phyloP scores from a whole-genome alignment of 129 eudicot species.

The Gnaphalium uliginosum region DNA sequence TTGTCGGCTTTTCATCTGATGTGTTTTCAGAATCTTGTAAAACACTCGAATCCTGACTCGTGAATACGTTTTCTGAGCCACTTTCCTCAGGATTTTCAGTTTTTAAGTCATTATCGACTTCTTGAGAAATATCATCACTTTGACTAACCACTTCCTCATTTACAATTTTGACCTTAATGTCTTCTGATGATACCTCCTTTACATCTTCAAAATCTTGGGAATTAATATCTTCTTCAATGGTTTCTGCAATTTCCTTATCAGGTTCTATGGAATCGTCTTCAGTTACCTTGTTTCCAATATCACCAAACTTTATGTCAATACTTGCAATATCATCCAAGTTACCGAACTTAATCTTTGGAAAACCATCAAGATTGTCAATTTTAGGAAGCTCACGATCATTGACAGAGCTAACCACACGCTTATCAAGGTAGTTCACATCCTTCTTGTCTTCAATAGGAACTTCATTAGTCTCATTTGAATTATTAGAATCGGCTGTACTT shows the following conservation, averaged over 20 bases:
- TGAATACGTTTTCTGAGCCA: conserved; percentile 30
- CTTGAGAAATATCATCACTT: conserved; percentile 29
- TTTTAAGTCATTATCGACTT: conserved; percentile 13
- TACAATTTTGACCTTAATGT: conserved; percentile 38
- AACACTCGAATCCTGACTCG: conserved; percentile 31
- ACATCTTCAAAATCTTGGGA: conserved; percentile 43
- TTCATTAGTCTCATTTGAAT: conserved; percentile 19
- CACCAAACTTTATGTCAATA: conserved; percentile 52
- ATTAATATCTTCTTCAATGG: conserved; percentile 26
- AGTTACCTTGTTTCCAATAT: conserved; percentile 38
- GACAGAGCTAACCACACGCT: conserved; percentile 50
- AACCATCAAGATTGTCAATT: conserved; percentile 38
- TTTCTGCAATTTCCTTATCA: conserved; percentile 32
- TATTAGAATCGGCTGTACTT: conserved; percentile 21
- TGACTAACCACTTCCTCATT: conserved; percentile 42
- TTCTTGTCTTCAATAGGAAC: conserved; percentile 33
- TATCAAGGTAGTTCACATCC: conserved; percentile 46
- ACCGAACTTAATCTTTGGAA: conserved; percentile 77
- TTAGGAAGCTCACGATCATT: conserved; percentile 31
- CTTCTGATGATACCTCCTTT: conserved; percentile 54
- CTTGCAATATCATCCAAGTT: conserved; percentile 75
- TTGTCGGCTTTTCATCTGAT: conserved; percentile 30
- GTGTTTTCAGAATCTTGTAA: conserved; percentile 27
- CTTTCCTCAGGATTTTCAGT: conserved; percentile 34
- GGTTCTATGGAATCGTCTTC: conserved; percentile 32